Conservation (phyloP, 768 basidiomycete species). For the Hemileccinum impolitum region DNA sequence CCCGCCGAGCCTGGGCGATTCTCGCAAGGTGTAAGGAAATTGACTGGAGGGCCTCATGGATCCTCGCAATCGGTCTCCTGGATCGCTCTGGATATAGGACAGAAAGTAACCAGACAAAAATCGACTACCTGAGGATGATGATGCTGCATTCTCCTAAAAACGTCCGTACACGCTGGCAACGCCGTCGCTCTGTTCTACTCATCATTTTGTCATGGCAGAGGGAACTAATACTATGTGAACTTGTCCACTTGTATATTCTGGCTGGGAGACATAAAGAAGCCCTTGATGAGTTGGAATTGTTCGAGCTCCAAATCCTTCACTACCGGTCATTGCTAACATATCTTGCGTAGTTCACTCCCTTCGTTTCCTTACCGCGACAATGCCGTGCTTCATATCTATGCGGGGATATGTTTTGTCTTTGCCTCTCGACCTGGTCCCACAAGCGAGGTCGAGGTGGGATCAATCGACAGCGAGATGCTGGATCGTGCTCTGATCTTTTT, state of each 20-base stretch:
- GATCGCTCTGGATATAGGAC: constrained; percentile 30
- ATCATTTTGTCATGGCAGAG: constrained; percentile 43
- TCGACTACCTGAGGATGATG: constrained; percentile 66
- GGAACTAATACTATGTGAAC: constrained; percentile 70
- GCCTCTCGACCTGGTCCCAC: constrained; percentile 40
- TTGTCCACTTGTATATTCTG: constrained; percentile 64
- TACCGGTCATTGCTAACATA: not conserved
- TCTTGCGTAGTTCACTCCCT: constrained; percentile 64
- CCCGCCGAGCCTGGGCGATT: constrained; percentile 69
- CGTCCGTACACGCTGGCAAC: constrained; percentile 39
- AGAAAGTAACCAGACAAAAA: constrained; percentile 32
- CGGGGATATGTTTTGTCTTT: constrained; percentile 70
- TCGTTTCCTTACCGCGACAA: constrained; percentile 87
- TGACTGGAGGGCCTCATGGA: constrained; percentile 72
- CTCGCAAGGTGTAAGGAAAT: constrained; percentile 76
- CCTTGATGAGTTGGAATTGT: constrained; percentile 85
- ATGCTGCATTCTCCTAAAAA: constrained; percentile 67
- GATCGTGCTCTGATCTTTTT: constrained; percentile 55
- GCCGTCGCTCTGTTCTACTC: constrained; percentile 10
- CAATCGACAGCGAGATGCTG: constrained; percentile 43
- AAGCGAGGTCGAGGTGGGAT: constrained; percentile 1
- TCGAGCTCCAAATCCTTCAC: constrained; percentile 24
- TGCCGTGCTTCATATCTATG: constrained; percentile 75
- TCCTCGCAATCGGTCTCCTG: constrained; percentile 57
- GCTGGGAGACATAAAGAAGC: constrained; percentile 61